Conservation (phyloP, 2,329 filamentous ascomycete genomes). For the Passalora sequoiae region DNA sequence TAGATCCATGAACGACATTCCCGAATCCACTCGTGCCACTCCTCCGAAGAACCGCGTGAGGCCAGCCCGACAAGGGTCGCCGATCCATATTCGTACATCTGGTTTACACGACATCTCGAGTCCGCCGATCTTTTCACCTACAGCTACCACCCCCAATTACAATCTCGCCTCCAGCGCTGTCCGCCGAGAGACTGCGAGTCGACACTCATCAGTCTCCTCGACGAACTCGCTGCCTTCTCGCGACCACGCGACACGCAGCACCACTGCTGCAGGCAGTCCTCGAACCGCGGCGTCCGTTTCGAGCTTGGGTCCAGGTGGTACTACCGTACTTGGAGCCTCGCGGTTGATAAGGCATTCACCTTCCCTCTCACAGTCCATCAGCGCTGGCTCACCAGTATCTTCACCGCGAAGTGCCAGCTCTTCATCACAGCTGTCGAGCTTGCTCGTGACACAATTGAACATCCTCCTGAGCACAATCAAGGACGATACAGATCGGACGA, state of each 20-base stretch:
- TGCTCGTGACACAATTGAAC: slow-evolving; percentile 92
- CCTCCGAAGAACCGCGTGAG: no score
- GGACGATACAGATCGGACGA: slow-evolving; percentile 82
- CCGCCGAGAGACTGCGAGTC: no score
- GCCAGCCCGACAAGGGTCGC: no score
- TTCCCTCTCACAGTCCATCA: slow-evolving; percentile 52
- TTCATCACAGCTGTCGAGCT: slow-evolving; percentile 65
- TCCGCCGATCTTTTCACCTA: no score
- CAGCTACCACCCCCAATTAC: no score
- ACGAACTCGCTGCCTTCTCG: slow-evolving; percentile 52
- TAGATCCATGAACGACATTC: no score
- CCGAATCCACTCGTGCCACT: no score
- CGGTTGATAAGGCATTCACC: slow-evolving; percentile 58
- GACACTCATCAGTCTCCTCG: slow-evolving; percentile 52
- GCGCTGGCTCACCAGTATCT: slow-evolving; percentile 48
- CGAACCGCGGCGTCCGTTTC: slow-evolving; percentile 54
- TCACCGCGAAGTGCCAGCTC: slow-evolving; percentile 39
- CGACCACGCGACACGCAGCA: slow-evolving; percentile 50
- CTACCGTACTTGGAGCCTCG: slow-evolving; percentile 45
- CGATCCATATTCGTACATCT: no score
- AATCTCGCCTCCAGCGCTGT: no score
- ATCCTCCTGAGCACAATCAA: slow-evolving; percentile 90
- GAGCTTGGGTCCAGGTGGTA: slow-evolving; percentile 49
- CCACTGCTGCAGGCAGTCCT: slow-evolving; percentile 50
- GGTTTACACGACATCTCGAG: no score